Evolutionary conservation across 495 filamentous ascomycete genomes (phyloP).

Genomic region (Astrocystis sublimbata): DNA sequence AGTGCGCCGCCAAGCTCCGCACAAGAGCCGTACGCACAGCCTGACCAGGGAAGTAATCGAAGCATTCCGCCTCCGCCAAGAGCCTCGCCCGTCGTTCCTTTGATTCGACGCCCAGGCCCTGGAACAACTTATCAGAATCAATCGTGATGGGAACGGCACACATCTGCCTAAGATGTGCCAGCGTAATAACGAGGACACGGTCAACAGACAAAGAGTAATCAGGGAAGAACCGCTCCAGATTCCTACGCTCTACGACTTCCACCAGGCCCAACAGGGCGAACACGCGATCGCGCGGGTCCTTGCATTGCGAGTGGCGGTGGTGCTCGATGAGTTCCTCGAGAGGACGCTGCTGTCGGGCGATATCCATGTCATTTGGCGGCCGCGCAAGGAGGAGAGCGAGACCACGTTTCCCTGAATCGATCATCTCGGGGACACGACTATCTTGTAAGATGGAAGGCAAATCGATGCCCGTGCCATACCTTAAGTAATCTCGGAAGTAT

Average conservation of each 20-base stretch:
- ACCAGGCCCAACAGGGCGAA: constrained; percentile 30
- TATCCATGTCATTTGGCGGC: background rate
- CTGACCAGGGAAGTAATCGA: constrained; percentile 21
- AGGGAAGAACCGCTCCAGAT: constrained; percentile 20
- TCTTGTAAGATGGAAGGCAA: background rate
- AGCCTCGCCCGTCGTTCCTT: constrained; percentile 19
- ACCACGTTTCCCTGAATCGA: background rate
- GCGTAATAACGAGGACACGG: constrained; percentile 22
- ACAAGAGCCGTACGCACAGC: no score
- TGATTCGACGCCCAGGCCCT: constrained; percentile 21
- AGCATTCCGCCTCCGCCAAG: constrained; percentile 6
- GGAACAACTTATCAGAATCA: constrained; percentile 21
- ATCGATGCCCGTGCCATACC: background rate
- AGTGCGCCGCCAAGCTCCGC: no score
- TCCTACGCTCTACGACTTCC: constrained; percentile 9
- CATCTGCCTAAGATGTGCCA: constrained; percentile 21
- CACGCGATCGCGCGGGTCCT: constrained; percentile 30
- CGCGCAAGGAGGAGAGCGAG: constrained; percentile 9
- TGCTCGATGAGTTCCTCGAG: constrained; percentile 24
- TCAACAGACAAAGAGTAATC: constrained; percentile 23
- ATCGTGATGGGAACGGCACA: constrained; percentile 2
- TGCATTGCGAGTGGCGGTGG: constrained; percentile 20
- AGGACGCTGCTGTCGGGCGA: constrained; percentile 13
- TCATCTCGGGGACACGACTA: background rate
- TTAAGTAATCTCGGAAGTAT: constrained; percentile 21